Conservation (phyloP, 1,284 basidiomycete species). For the Stereum hirsutum region DNA sequence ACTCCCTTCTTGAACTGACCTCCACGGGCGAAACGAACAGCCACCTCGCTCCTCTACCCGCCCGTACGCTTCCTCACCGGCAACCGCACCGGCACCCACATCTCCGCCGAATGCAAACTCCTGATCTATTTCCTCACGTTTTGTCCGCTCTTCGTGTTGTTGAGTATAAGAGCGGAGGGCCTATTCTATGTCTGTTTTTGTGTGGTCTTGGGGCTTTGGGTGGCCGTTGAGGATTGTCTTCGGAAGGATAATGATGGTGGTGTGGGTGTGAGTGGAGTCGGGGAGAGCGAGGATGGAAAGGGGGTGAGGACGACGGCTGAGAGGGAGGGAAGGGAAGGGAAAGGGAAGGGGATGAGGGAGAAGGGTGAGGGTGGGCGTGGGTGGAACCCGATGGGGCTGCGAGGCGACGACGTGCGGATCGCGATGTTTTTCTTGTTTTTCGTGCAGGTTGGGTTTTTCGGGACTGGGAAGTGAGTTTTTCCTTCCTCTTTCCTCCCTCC, state of each 20-base stretch:
- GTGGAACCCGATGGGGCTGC: conserved; percentile 34
- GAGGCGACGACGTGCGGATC: conserved; percentile 59
- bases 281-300: conserved; percentile 7
- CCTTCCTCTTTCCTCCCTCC: no score
- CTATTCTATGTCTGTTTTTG: conserved; percentile 73
- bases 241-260: conserved; percentile 13
- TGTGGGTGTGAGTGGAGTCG: not conserved
- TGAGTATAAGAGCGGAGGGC: conserved; percentile 79
- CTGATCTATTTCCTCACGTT: conserved; percentile 64
- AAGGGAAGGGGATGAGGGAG: conserved; percentile 3
- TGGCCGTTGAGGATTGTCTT: conserved; percentile 50
- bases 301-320: not conserved
- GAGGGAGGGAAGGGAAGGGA: not conserved
- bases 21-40: no score
- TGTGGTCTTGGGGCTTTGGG: conserved; percentile 59
- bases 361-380: no score
- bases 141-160: conserved; percentile 69
- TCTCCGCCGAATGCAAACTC: conserved; percentile 26
- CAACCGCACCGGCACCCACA: no score
- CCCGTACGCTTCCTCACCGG: no score
- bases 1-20: no score
- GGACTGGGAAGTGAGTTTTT: conserved; percentile 71
- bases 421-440: conserved; percentile 83
- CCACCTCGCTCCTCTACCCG: no score
- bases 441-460: conserved; percentile 84